Percentiles rank a stretch among this genome's conserved stretches.
Conservation (phyloP, 106 monocot genomes). For the Chionographis japonica region DNA sequence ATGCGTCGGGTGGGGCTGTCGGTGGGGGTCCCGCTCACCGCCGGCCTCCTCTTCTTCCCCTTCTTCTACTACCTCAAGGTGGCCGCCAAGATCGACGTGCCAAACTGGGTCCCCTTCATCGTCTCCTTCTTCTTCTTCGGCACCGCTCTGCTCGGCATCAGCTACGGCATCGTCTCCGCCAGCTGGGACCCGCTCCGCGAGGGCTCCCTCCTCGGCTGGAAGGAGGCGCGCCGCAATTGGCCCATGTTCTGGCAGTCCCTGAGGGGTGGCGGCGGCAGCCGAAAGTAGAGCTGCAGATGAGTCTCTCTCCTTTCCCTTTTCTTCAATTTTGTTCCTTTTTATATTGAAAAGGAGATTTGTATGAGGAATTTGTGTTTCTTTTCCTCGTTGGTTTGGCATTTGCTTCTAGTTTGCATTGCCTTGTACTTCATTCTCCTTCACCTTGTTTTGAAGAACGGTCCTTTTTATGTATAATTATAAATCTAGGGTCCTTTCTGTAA, state of each 20-base stretch:
- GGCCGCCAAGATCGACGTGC: slow-evolving; percentile 70
- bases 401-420: too few relatives aligned
- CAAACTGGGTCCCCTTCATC: slow-evolving; percentile 78
- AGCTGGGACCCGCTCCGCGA: slow-evolving; percentile 94
- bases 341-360: too few relatives aligned
- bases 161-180: slow-evolving; percentile 93
- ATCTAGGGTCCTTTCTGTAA: too few relatives aligned
- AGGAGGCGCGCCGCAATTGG: slow-evolving; percentile 87
- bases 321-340: too few relatives aligned
- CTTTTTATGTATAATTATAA: too few relatives aligned
- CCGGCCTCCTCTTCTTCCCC: slow-evolving; percentile 85
- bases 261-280: slow-evolving; percentile 33
- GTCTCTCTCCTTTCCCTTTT: too few relatives aligned
- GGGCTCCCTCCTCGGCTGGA: slow-evolving; percentile 91
- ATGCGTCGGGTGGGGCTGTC: slow-evolving; percentile 79
- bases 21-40: slow-evolving; percentile 61
- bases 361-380: too few relatives aligned
- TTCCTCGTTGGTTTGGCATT: too few relatives aligned
- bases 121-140: slow-evolving; percentile 98
- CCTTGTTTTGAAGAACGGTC: too few relatives aligned
- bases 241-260: slow-evolving; percentile 93
- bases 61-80: slow-evolving; percentile 95
- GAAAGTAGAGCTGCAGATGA: background rate
- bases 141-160: slow-evolving; percentile 71
- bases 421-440: too few relatives aligned